Base-by-base conservation (phyloP, 768 basidiomycete genomes). In the Leucosporidium yakuticum region DNA sequence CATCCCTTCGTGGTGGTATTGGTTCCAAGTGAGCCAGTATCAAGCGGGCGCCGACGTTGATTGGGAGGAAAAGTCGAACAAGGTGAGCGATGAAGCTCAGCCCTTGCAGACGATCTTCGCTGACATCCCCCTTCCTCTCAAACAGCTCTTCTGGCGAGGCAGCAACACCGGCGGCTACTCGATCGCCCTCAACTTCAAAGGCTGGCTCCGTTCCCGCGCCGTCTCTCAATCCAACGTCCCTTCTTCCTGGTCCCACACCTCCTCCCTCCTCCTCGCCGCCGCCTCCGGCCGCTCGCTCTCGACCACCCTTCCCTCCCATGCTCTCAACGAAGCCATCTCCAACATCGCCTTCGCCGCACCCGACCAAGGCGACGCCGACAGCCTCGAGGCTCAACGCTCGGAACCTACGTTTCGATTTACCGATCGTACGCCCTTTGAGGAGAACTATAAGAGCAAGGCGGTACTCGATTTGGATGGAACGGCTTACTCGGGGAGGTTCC, bases 401-500 rank as follows among this genome's bases (percentile, higher is more conserved):
- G 66, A 67, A 23, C 66, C 66, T 25, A 49, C 59, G 5, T 62
- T 67, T 56, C 61, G 62, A 21, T 67, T 63, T 49, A 39, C 54
- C 54, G 60, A 23, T 9, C 1, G 2, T 25, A 36, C 51, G 39
- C 61, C 61, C 11, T 67, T 67, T 61, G 6, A 21, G 20, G 47
- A 11, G 48, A 67, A 67, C 50, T 63, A 63, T 31, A 36, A 36
- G 36, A 57, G 15, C 61, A 67, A 67, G 47, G 48, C 50, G 27
- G 17, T 63, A 27, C 34, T 67, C 36, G 66, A 67, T 57, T 11
- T 63, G 14, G 61, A 67, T 56, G 66, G 66, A 2, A 67, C 66
- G 56, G 66, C 66, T 21, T 67, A 67, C 56, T 67, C 66, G 34
- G 66, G 66, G 2, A 48, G 66, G 4, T 67, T 67, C 62, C 36